A percentile compares a stretch with the other conserved stretches of the same genome.
These are phyloP conservation scores for Trypanosomatidae sp. DNA, from an alignment of 208 protist species.

Conservation along the genomic window DNA sequence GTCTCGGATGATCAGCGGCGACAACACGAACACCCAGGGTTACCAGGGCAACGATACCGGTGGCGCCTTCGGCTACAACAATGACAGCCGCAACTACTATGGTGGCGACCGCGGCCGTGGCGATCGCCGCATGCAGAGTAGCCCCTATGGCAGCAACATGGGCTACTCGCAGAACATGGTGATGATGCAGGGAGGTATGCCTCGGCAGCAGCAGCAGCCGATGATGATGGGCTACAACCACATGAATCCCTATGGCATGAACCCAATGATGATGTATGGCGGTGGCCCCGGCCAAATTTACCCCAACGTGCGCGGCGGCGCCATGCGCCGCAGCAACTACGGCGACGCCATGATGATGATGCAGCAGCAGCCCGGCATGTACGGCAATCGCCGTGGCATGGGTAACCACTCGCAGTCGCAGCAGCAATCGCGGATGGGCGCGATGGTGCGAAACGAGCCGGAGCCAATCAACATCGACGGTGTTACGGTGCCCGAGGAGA, in stretches of 20 bases:
- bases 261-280: conserved; percentile 35
- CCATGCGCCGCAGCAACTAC: conserved; percentile 13
- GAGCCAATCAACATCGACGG: conserved; percentile 52
- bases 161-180: conserved; percentile 11
- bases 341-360: conserved; percentile 32
- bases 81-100: conserved; percentile 11
- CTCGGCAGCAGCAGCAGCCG: conserved; percentile 17
- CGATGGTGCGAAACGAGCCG: conserved; percentile 32
- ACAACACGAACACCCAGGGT: conserved; percentile 18
- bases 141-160: conserved; percentile 20
- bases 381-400: conserved; percentile 13
- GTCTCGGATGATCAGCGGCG: conserved; percentile 17
- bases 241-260: conserved; percentile 24
- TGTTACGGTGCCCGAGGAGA: conserved; percentile 56
- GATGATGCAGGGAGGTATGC: conserved; percentile 20
- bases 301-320: conserved; percentile 16
- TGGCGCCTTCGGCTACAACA: conserved; percentile 22
- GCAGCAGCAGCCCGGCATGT: conserved; percentile 15
- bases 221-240: conserved; percentile 20
- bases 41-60: conserved; percentile 11
- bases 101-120: conserved; percentile 13
- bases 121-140: conserved; percentile 10
- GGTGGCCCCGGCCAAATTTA: conserved; percentile 11
- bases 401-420: background rate
- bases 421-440: conserved; percentile 7